Base-by-base conservation (phyloP, 495 filamentous ascomycete species). In the Alectoria sarmentosa region DNA sequence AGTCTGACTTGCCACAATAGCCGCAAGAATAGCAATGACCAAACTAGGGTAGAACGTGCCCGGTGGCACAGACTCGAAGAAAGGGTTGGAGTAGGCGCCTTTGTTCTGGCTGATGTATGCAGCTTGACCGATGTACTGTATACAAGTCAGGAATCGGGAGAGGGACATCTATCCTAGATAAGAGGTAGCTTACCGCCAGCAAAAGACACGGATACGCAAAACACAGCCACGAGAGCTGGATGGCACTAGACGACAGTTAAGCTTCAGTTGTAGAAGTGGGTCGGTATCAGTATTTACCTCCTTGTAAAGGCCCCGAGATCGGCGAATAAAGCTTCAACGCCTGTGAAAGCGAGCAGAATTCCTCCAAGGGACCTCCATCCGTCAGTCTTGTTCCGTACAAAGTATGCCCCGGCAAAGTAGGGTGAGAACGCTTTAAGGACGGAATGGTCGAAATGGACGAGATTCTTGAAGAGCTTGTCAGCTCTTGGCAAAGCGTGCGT, bases 1-100 rank as follows among this genome's bases (percentile, higher is more conserved):
- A 39, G 88, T 88, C 61, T 91, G 88, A 21, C 83, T 87, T n/a
- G 88, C 88, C 23, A 91, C 88, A 61, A 91, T 81, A 30, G 86
- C 86, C 7, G 88, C 88, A 7, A 90, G 73, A 41, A 90, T 79
- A 1, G 88, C 84, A 32, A 90, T 74, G 6, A 90, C 74, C 57
- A 90, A 70, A 59, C 82, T 82, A 14, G 86, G 85, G 64, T 84
- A 89, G 23, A 90, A 76, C 69, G 82, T 86, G 4, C 87, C 87
- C 0, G 84, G 83, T 13, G 86, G 86, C 6, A 84, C 82, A 2
- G 82, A 74, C 61, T 88, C 82, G 73, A 86, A 91, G 71, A 91
- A 91, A 3, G 88, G 88, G 65, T 90, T 90, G 10, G 82, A 76
- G 72, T 85, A 87, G 14, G 86, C 86, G 14, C 74, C 78, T 2